A percentile compares a stretch with the other conserved stretches of the same genome.
Conservation (phyloP, 192 early-diverging fungal species). For the Coemansia sp. region DNA sequence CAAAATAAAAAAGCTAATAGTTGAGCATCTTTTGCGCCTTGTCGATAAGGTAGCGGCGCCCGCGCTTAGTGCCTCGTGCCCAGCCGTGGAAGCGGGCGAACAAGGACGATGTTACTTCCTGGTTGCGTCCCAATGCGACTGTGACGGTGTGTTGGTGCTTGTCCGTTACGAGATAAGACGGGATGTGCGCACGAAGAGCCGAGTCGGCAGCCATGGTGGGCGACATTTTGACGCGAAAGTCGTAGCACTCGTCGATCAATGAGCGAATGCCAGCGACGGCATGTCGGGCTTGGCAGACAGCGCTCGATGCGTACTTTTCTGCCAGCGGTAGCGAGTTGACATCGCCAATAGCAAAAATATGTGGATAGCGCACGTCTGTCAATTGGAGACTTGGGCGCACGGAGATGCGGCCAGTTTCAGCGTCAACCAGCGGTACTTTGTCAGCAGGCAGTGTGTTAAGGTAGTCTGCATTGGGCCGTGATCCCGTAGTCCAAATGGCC, state of each 20-base stretch:
- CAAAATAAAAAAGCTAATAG: conserved; percentile 16
- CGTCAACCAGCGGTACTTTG: conserved; percentile 39
- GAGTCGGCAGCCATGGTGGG: conserved; percentile 27
- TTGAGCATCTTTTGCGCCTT: conserved; percentile 42
- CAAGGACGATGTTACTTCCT: conserved; percentile 25
- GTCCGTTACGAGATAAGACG: conserved; percentile 13
- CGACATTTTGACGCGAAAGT: conserved; percentile 41
- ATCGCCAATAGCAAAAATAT: conserved; percentile 64
- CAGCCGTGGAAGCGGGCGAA: conserved; percentile 29
- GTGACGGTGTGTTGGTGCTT: conserved; percentile 30
- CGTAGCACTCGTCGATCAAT: conserved; percentile 46
- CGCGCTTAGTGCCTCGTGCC: conserved; percentile 27
- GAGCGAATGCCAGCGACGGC: conserved; percentile 25
- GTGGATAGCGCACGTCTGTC: conserved; percentile 32
- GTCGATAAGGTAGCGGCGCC: conserved; percentile 41
- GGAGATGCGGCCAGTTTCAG: conserved; percentile 41
- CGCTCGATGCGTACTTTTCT: conserved; percentile 48
- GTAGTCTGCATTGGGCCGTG: conserved; percentile 52
- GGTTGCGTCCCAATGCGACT: conserved; percentile 37
- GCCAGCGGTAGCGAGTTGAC: conserved; percentile 46
- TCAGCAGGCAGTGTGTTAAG: conserved; percentile 44
- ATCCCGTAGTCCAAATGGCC: conserved; percentile 56
- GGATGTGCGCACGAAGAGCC: conserved; percentile 13
- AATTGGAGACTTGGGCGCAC: conserved; percentile 58
- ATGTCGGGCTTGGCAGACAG: conserved; percentile 40